Evolutionary conservation across 2,329 filamentous ascomycete genomes (phyloP).

Genomic region (Pseudodiploospora longispora): DNA sequence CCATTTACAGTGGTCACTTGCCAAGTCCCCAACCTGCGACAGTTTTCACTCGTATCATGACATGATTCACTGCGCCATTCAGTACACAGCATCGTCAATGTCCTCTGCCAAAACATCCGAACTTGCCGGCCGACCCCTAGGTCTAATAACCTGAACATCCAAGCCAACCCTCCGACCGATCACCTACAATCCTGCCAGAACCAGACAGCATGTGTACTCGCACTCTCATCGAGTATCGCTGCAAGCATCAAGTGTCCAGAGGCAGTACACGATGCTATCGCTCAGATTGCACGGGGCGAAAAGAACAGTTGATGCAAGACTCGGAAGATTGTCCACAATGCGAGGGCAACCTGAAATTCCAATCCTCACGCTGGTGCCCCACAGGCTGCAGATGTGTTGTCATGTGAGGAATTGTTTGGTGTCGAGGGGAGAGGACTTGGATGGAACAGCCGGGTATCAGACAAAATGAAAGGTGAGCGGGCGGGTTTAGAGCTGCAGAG

Average conservation of each 20-base stretch:
- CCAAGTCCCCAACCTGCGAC: too few relatives aligned
- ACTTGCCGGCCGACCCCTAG: not conserved
- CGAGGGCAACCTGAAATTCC: slow-evolving; percentile 20
- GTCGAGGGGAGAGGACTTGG: too few relatives aligned
- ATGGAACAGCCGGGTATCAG: too few relatives aligned
- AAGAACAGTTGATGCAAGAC: slow-evolving; percentile 22
- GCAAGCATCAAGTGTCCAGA: slow-evolving; percentile 26
- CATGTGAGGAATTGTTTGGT: slow-evolving; percentile 11
- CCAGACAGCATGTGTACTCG: slow-evolving; percentile 24
- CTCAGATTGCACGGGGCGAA: slow-evolving; percentile 21
- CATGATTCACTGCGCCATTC: slow-evolving; percentile 2
- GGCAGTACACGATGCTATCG: slow-evolving; percentile 28
- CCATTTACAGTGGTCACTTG: too few relatives aligned
- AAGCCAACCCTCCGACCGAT: not conserved
- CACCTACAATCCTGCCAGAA: not conserved
- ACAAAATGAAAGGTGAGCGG: too few relatives aligned
- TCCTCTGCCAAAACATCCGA: not conserved
- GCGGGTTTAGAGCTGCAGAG: too few relatives aligned
- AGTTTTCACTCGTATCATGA: not conserved
- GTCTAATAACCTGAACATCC: not conserved
- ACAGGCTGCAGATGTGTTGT: slow-evolving; percentile 22
- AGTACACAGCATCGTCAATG: slow-evolving; percentile 1
- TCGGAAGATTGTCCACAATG: slow-evolving; percentile 27
- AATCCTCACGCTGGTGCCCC: slow-evolving; percentile 29
- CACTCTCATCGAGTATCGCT: slow-evolving; percentile 26